These are phyloP conservation scores for Phytophthora ramorum DNA, from an alignment of 352 stramenopile genomes.

Conservation along the genomic window DNA sequence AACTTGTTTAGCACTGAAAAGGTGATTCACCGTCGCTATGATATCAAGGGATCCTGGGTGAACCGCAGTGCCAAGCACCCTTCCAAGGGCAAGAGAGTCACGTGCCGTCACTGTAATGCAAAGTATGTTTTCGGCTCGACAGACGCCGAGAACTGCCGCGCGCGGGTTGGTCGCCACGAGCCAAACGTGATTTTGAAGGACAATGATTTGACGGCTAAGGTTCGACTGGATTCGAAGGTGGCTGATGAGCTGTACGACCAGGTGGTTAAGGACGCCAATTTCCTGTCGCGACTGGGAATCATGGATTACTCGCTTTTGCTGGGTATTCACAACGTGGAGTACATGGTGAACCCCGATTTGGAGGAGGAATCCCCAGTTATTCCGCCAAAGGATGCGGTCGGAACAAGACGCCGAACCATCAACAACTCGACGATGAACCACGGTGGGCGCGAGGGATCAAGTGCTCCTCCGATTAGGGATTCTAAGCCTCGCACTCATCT, in stretches of 20 bases:
- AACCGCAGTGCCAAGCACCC: conserved; percentile 89
- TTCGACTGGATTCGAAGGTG: conserved; percentile 76
- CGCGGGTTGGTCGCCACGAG: conserved; percentile 82
- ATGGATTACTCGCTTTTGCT: conserved; percentile 94
- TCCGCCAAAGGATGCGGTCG: conserved; percentile 38
- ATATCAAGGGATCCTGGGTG: conserved; percentile 91
- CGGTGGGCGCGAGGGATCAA: conserved; percentile 30
- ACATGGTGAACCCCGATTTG: conserved; percentile 84
- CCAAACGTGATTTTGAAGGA: conserved; percentile 90
- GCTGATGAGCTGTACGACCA: conserved; percentile 88
- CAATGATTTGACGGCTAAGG: conserved; percentile 87
- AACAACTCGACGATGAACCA: conserved; percentile 54
- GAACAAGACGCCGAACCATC: conserved; percentile 39
- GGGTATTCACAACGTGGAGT: conserved; percentile 90
- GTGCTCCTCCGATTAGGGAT: conserved; percentile 28
- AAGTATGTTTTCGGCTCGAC: conserved; percentile 88
- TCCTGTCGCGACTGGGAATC: conserved; percentile 85
- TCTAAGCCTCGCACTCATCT: conserved; percentile 49
- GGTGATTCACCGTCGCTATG: conserved; percentile 87
- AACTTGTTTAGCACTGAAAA: conserved; percentile 88
- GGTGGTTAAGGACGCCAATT: conserved; percentile 86
- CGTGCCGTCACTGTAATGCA: conserved; percentile 87
- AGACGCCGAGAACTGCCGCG: conserved; percentile 80
- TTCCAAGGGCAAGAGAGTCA: conserved; percentile 86
- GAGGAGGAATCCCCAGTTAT: conserved; percentile 49